phyloP scores from a whole-genome alignment of 2,329 filamentous ascomycete species.

The Pseudogymnoascus sp. region DNA sequence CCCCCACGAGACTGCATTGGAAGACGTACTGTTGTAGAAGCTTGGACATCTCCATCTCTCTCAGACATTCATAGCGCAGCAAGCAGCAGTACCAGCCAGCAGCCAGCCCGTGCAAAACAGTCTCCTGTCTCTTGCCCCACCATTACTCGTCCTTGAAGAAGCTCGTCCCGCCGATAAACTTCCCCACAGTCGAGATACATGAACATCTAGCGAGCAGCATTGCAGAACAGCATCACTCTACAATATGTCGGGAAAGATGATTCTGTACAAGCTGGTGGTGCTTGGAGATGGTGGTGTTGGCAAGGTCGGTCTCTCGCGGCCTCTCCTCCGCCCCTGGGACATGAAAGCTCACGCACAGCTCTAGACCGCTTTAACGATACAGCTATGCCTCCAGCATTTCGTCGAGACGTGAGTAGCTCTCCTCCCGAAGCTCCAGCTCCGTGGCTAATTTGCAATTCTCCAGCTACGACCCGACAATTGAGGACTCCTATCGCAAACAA shows the following conservation, averaged over 20 bases:
- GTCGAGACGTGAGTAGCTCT: constrained; percentile 62
- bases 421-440: constrained; percentile 1
- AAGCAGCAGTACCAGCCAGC: background rate
- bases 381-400: constrained; percentile 97
- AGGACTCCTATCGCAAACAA: constrained; percentile 82
- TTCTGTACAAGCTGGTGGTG: constrained; percentile 92
- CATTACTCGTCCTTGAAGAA: constrained; percentile 6
- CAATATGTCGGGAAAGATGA: constrained; percentile 83
- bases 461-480: constrained; percentile 74
- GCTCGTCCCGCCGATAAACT: constrained; percentile 8
- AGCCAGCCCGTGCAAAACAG: background rate
- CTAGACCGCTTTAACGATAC: constrained; percentile 78
- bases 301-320: constrained; percentile 50
- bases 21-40: constrained; percentile 2
- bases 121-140: constrained; percentile 7
- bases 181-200: constrained; percentile 6
- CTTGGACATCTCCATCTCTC: background rate
- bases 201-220: constrained; percentile 4
- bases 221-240: background rate
- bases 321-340: constrained; percentile 1
- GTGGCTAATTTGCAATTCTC: constrained; percentile 16
- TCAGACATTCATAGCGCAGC: constrained; percentile 1
- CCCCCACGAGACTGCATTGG: constrained; percentile 5
- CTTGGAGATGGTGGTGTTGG: constrained; percentile 89
- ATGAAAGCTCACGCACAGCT: constrained; percentile 8